Evolutionary conservation across 2,329 filamentous ascomycete genomes (phyloP), one percentile per base, ranked within the genome.

Genomic region (Fusarium newnesense): DNA sequence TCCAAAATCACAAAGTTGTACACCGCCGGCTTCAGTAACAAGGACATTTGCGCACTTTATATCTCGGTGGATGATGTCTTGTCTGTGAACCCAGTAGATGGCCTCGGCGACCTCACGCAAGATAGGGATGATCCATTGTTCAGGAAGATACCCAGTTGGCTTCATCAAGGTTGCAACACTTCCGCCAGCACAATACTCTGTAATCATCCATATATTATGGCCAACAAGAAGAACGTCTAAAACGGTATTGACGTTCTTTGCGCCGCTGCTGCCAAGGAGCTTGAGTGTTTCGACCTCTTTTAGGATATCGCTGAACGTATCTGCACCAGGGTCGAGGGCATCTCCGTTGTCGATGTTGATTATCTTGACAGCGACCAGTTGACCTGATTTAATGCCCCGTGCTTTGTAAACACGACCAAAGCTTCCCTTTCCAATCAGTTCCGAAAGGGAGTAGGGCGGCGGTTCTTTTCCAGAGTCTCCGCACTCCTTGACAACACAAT

Each of bases 1-100:
- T 72, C 94, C 94, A 80, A 96, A 96, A 79, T 96, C 94, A 78
- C 93, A 95, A 34, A 96, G 87, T 80, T 96, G 94, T 12, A 96
- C 92, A 36, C 89, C 85, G 30, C 94, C 94, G 39, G 90, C 87
- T 80, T 96, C 93, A 8, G 91, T 93, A 69, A 96, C 89, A 61
- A 96, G 87, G 37, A 96, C 91, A 77, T 96, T 96, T 72, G 93
- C 93, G 80, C 91, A 92, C 80, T 93, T 93, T 81, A 93, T 89
- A 79, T 93, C 91, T 73, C 91, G 86, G 78, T 93, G 91, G 69
- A 93, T 92, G 75, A 93, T 91, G 53, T 90, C 90, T 72, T 90
- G 88, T 43, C 87, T 85, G 72, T 93, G 91, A 34, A 93, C 90
- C 89, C 90, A 93, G 75, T 84, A 87, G 24, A 93, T 84, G 60